These are phyloP conservation scores for Trichoderma virens DNA, from an alignment of 495 filamentous ascomycete species.

Conservation along the genomic window DNA sequence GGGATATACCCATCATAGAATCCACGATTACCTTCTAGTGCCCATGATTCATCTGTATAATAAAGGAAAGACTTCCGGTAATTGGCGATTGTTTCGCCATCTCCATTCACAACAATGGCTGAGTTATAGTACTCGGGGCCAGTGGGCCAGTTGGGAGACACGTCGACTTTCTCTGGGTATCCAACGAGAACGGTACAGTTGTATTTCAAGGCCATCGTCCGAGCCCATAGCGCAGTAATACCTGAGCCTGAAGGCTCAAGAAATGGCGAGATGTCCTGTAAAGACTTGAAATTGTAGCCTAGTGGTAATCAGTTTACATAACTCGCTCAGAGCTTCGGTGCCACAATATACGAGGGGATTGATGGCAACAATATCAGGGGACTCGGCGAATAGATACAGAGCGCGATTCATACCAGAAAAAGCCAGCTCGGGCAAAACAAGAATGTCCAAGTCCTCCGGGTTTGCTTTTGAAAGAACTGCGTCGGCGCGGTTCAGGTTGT, in stretches of 20 bases:
- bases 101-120: conserved; percentile 64
- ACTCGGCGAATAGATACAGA: neutral
- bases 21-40: conserved; percentile 60
- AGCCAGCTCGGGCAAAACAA: conserved; percentile 83
- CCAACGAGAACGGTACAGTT: conserved; percentile 79
- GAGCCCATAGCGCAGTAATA: conserved; percentile 72
- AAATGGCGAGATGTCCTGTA: conserved; percentile 66
- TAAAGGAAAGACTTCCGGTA: conserved; percentile 90
- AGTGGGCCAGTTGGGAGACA: conserved; percentile 29
- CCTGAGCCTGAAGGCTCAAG: conserved; percentile 74
- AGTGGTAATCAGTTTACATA: neutral
- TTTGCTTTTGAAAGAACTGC: conserved; percentile 53
- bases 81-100: conserved; percentile 65
- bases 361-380: neutral
- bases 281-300: conserved; percentile 89
- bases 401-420: conserved; percentile 61
- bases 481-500: conserved; percentile 70
- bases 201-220: conserved; percentile 59
- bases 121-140: conserved; percentile 69
- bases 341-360: neutral
- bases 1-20: conserved; percentile 48
- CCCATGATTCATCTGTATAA: conserved; percentile 90
- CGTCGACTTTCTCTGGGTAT: conserved; percentile 67
- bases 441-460: conserved; percentile 51
- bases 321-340: neutral